Evolutionary conservation across 495 filamentous ascomycete species (phyloP), one percentile per base, ranked within the genome.

Genomic region (Elaphomyces granulatus): DNA sequence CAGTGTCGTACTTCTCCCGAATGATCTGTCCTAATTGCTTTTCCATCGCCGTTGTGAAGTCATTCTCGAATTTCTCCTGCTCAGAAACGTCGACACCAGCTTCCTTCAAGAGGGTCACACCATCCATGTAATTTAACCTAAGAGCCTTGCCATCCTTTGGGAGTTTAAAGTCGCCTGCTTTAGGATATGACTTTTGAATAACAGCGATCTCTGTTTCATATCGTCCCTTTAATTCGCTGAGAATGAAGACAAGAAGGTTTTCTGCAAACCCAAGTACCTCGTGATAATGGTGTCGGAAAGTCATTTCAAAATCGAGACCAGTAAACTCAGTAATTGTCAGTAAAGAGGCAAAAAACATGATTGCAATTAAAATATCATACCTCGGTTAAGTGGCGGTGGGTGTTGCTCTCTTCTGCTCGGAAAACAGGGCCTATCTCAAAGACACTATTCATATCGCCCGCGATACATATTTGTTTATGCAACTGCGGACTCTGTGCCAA

Each of bases 241-340:
- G 88, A 50, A 98, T 93, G 60, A 81, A 72, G 44, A 94, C 74
- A 50, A 98, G 76, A 12, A 92, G 80, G 43, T 78, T 64, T 56
- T 95, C 90, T 16, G 93, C 73, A 47, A 82, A 77, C 16, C 76
- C 59, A 17, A 84, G 60, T 28, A 92, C 86, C 57, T 98, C 90
- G 55, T 82, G 75, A 64, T 95, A 96, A 60, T 86, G 72, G 40
- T 83, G 64, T 39, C 81, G 72, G 58, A 95, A 94, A 26, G 86
- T 86, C 82, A 94, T 95, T 56, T 96, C 90, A 52, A 95, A 66
- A 83, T 98, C 90, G 43, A 98, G 81, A 58, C 90, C 90, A 32
- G 83, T 85, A 63, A 94, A 98, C 68, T 71, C 47, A 8, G 23
- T 34, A 12, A 15, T 15, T 32, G 20, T 43, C 34, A 43, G 32